Base-by-base conservation (phyloP, 1,284 basidiomycete genomes). In the Cutaneotrichosporon dermatis region DNA sequence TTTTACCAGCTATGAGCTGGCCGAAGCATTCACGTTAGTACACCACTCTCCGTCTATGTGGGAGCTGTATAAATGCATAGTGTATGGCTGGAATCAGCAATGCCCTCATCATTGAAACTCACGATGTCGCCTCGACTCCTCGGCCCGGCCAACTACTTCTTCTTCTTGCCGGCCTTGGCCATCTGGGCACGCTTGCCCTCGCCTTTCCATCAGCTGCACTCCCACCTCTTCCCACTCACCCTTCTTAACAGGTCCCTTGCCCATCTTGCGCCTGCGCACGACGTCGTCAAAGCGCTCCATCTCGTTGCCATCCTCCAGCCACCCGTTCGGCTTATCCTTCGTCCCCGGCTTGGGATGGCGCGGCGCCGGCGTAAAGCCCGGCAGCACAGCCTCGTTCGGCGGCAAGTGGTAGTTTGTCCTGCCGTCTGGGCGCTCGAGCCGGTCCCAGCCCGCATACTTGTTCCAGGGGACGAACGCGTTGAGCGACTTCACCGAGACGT, bases 201-300 rank as follows among this genome's bases (percentile, higher is more conserved):
- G 44, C 62, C 62, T 63, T 50, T 13, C 37, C 5, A 41, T 50
- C 34, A 51, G 57, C 51, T 10, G 13, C 25, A 4, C 12, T 12
- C 34, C 13, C 25, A 25, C 25, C 4, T 52, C 36, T 35, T 4
- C 9, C 40, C 4, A 69, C 75, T 72, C 59, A 74, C 74, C 76
- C 69, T 76, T 76, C 71, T 71, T 75, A 53, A 75, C 75, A 34
- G 75, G 71, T 0, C 53, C 71, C 64, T 71, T 71, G 25, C 74
- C 75, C 43, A 68, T 59, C 41, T 57, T 57, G 49, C 59, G 70
- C 59, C 62, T 67, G 46, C 60, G 59, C 37, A 58, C 64, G 4
- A 74, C 70, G 39, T 73, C 70, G 37, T 64, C 65, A 42, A 63
- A 57, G 49, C 74, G 67, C 25, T 59, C 57, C 44, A 62, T 55